Evolutionary conservation across 139 green algal species (phyloP).

Genomic region (Coelastrella sp.): DNA sequence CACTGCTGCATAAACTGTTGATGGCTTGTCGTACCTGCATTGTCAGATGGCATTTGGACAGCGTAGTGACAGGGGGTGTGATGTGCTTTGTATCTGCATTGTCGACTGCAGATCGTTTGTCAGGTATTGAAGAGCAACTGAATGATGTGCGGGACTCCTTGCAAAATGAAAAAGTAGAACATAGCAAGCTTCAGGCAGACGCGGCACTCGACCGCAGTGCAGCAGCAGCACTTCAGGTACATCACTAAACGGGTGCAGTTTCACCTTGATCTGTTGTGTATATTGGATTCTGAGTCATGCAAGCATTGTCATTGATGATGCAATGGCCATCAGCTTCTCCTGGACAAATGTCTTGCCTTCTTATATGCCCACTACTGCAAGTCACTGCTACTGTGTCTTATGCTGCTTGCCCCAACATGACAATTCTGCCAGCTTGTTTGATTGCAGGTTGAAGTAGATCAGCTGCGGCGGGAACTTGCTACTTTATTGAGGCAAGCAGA

Average conservation of each 20-base stretch:
- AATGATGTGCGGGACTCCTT: neutral
- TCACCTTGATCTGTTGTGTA: neutral
- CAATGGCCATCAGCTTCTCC: no score
- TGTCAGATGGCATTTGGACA: no score
- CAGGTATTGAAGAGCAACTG: neutral
- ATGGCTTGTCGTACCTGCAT: no score
- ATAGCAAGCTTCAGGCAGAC: conserved; percentile 37
- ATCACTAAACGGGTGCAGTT: neutral
- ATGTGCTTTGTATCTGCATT: neutral
- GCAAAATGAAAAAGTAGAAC: conserved; percentile 11
- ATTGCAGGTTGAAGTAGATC: conserved; percentile 7
- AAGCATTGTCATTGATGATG: no score
- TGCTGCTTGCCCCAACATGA: neutral
- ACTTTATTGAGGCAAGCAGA: neutral
- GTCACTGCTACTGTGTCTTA: neutral
- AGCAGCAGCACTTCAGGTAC: conserved; percentile 20
- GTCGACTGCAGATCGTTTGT: neutral
- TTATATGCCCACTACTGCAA: no score
- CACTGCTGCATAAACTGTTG: no score
- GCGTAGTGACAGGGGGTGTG: neutral
- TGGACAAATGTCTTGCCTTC: no score
- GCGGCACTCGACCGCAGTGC: conserved; percentile 1
- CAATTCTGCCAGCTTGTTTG: neutral
- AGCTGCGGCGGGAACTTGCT: conserved; percentile 4
- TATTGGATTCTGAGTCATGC: neutral